A percentile compares a stretch with the other conserved stretches of the same genome.
Evolutionary conservation across 352 stramenopile genomes (phyloP).

Genomic region (Phytophthora tubulina): DNA sequence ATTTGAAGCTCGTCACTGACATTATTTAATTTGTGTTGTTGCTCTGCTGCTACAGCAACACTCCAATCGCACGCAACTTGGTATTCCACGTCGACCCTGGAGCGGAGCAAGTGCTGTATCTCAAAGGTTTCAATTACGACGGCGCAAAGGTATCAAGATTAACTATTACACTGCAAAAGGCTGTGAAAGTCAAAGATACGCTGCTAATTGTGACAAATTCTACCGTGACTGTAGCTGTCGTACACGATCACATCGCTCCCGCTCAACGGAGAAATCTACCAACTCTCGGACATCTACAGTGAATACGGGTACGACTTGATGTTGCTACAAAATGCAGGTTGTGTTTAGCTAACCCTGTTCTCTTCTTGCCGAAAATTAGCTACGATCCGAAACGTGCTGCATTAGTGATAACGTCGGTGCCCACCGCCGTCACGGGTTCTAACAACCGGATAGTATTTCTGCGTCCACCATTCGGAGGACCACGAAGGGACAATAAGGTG

Average conservation of each 20-base stretch:
- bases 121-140: conserved; percentile 83
- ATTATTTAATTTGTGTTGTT: neutral
- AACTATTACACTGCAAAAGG: neutral
- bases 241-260: conserved; percentile 89
- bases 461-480: conserved; percentile 66
- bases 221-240: conserved; percentile 51
- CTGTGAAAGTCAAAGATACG: neutral
- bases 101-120: conserved; percentile 79
- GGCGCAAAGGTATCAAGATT: conserved; percentile 47
- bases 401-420: conserved; percentile 62
- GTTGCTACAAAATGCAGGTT: neutral
- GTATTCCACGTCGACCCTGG: conserved; percentile 79
- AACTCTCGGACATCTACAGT: conserved; percentile 91
- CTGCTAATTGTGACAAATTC: neutral
- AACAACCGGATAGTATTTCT: conserved; percentile 90
- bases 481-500: conserved; percentile 72
- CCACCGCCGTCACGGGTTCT: conserved; percentile 78
- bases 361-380: conserved; percentile 24
- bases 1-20: neutral
- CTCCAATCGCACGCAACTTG: conserved; percentile 71
- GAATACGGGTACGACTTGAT: conserved; percentile 74
- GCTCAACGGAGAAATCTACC: conserved; percentile 83
- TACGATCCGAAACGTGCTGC: conserved; percentile 87
- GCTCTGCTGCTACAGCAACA: conserved; percentile 21
- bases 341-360: neutral